phyloP scores from a whole-genome alignment of 108 stramenopile species.

The Aurantiochytrium sp. region DNA sequence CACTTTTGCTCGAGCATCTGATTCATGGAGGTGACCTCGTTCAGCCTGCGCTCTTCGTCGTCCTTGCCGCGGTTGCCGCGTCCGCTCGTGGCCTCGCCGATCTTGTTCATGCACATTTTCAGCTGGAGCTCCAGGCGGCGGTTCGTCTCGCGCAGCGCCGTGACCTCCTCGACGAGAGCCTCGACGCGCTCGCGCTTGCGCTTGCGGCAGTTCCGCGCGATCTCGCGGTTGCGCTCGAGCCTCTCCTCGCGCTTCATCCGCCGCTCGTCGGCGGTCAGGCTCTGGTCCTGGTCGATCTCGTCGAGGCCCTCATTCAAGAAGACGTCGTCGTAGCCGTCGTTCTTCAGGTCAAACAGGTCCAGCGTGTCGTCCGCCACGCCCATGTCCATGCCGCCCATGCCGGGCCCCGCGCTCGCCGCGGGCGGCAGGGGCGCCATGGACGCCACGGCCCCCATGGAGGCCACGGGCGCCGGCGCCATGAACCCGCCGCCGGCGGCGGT shows the following conservation, averaged over 20 bases:
- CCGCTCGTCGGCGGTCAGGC: background rate
- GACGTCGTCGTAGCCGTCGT: background rate
- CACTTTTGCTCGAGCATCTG: slow-evolving; percentile 33
- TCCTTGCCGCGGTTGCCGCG: slow-evolving; percentile 1
- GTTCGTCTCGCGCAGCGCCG: slow-evolving; percentile 9
- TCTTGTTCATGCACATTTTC: background rate
- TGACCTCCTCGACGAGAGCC: background rate
- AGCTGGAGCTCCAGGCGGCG: slow-evolving; percentile 11
- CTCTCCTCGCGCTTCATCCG: background rate
- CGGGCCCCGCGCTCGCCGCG: too few species aligned
- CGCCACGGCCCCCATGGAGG: too few species aligned
- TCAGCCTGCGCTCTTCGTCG: background rate
- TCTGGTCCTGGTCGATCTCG: slow-evolving; percentile 22
- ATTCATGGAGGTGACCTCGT: slow-evolving; percentile 6
- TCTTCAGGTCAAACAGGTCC: background rate
- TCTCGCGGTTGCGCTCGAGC: slow-evolving; percentile 8
- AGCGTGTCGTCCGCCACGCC: too few species aligned
- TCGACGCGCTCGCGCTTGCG: slow-evolving; percentile 18
- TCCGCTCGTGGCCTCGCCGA: slow-evolving; percentile 27
- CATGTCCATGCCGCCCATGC: too few species aligned
- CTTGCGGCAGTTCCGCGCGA: slow-evolving; percentile 27
- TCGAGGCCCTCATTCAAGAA: slow-evolving; percentile 13
- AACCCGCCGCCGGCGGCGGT: too few species aligned
- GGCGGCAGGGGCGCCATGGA: too few species aligned
- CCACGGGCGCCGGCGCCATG: too few species aligned